Base-by-base conservation (phyloP, 2,329 filamentous ascomycete genomes). In the Dactylella cylindrospora region DNA sequence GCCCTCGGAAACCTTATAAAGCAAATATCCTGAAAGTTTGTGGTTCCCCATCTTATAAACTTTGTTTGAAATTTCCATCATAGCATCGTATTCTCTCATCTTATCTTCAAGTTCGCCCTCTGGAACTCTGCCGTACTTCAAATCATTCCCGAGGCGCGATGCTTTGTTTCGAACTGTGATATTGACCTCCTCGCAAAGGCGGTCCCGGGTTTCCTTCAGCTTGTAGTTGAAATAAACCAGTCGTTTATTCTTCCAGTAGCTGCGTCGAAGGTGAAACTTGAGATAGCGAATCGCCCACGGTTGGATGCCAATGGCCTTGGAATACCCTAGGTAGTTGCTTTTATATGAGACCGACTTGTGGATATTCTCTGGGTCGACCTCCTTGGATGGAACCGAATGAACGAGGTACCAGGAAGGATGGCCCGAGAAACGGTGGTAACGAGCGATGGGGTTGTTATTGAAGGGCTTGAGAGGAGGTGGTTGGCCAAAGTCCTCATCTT, bases 131-230 rank as follows among this genome's bases (percentile, higher is more conserved):
- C 29, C 47, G 0, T 12, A 10, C 5, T 25, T 28, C 6, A 61
- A 19, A 9, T 10, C 22, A 1, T 43, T 12, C 3, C 38, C 32
- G 35, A 61, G 15, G 2, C 1, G 6, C 2, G 55, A 47, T 2
- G 47, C 55, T 12, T 53, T 49, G 15, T 43, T 43, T 23, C 55
- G 33, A 10, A 61, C 25, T 3, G 38, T 33, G 12, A 61, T 61
- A 15, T 61, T 61, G 28, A 61, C 32, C 32, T 61, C 47, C 22
- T 61, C 55, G 1, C 35, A 22, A 2, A 61, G 29, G n/a, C 40
- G 19, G 6, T 53, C 19, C 12, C n/a, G 25, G 12, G 29, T 40
- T 1, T 53, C 47, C 15, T 35, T 12, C 9, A 20, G 7, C 10
- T 13, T 15, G n/a, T 53, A 41, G 17, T 61, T 44, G 28, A 53